A percentile compares a stretch with the other conserved stretches of the same genome.
Evolutionary conservation across 768 basidiomycete genomes (phyloP).

Genomic region (Phylloporus rhodoxanthus): DNA sequence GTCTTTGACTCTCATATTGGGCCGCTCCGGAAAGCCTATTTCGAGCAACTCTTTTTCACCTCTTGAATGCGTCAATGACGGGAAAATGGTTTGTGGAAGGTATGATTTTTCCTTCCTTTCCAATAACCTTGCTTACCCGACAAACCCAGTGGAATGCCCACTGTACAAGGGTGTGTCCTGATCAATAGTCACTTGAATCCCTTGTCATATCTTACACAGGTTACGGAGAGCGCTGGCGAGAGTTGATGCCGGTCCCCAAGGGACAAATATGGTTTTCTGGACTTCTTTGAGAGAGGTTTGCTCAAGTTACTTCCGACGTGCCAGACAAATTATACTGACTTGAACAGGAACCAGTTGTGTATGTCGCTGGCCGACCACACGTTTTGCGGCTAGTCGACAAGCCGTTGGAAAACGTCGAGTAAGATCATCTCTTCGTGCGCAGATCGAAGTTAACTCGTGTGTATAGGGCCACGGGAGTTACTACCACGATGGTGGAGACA

Average conservation of each 20-base stretch:
- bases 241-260: constrained; percentile 77
- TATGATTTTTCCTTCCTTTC: constrained; percentile 24
- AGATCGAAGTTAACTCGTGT: neutral
- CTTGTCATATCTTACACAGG: constrained; percentile 33
- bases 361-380: constrained; percentile 80
- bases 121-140: constrained; percentile 18
- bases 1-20: constrained; percentile 50
- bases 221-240: constrained; percentile 70
- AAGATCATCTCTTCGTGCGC: constrained; percentile 21
- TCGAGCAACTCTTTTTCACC: constrained; percentile 31
- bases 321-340: neutral
- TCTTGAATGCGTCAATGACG: constrained; percentile 34
- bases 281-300: constrained; percentile 87
- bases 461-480: constrained; percentile 84
- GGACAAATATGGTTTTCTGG: constrained; percentile 77
- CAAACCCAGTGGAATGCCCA: constrained; percentile 83
- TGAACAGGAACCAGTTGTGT: constrained; percentile 83
- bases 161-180: constrained; percentile 57
- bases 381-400: constrained; percentile 83
- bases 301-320: neutral
- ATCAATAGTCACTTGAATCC: neutral
- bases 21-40: constrained; percentile 21
- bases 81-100: constrained; percentile 77
- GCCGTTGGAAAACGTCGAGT: constrained; percentile 95
- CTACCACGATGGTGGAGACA: constrained; percentile 80